Evolutionary conservation across 192 early-diverging fungal genomes (phyloP), one percentile per base, ranked within the genome.

Genomic region (Linnemannia elongata): DNA sequence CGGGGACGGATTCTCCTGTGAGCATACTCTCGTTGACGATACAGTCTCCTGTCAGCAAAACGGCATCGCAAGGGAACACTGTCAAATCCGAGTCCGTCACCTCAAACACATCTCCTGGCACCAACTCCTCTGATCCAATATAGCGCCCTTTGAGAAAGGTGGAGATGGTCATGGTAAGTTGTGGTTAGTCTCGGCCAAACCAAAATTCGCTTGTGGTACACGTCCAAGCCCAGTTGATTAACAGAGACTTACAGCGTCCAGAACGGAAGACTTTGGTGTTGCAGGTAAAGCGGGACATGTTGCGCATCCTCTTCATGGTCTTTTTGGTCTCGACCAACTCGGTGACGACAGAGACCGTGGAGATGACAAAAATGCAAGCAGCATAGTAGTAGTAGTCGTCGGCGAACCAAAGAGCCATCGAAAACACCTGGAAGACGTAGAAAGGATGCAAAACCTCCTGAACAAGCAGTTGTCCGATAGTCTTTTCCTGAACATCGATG

Each of bases 311-410:
- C 75, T 86, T 85, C 89, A 95, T 93, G 44, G 95, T 97, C 90
- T 93, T 83, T 38, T 88, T 88, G 75, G 81, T 88, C 20, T 83
- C 81, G 0, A 87, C 75, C 30, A 88, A 49, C 75, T 88, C 82
- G 18, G 87, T 88, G n/a, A 83, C 82, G n/a, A 95, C 54, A 54
- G 91, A 89, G 39, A 94, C 92, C 0, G 93, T 93, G 27, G 96
- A 96, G 70, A 99, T 98, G 20, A 98, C 70, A 76, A 98, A 91
- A 73, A 99, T 99, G 81, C 97, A 98, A 24, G 92, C 89, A 0
- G 97, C 99, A 85, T 99, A 99, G 88, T 98, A 98, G 74, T 98
- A 98, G 89, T 99, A 99, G 82, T 98, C 93, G 78, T 99, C 99
- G 24, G 95, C 75, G 76, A 91, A 95, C 99, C 96, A 97, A 9